Percentiles rank a stretch among this genome's conserved stretches.
phyloP scores from a whole-genome alignment of 2,329 filamentous ascomycete species.

The Calonectria crousiana region DNA sequence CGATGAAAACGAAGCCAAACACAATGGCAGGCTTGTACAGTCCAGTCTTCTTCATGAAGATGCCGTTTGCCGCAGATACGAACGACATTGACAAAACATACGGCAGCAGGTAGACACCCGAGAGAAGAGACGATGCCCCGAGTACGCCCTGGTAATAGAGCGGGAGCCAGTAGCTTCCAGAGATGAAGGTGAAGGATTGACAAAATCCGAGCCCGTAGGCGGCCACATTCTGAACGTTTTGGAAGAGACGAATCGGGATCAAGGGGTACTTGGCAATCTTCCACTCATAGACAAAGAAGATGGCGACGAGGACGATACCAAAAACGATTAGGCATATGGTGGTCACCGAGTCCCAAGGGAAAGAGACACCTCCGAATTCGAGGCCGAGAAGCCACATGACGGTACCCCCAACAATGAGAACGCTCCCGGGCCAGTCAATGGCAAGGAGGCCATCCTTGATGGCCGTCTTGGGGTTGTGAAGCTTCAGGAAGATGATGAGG shows the following conservation, averaged over 20 bases:
- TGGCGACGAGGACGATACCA: constrained; percentile 69
- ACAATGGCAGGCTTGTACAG: constrained; percentile 73
- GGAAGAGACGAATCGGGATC: constrained; percentile 81
- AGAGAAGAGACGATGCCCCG: constrained; percentile 75
- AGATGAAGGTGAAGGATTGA: constrained; percentile 84
- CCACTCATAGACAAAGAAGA: constrained; percentile 82
- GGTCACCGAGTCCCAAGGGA: constrained; percentile 80
- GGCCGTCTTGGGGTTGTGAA: constrained; percentile 76
- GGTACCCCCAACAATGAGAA: constrained; percentile 78
- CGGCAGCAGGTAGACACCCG: constrained; percentile 81
- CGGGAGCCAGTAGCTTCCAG: constrained; percentile 82
- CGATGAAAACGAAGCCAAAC: constrained; percentile 68
- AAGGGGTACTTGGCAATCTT: constrained; percentile 81
- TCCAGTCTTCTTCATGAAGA: constrained; percentile 73
- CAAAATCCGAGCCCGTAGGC: constrained; percentile 75
- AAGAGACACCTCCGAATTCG: constrained; percentile 82
- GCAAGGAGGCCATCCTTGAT: constrained; percentile 72
- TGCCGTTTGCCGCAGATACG: constrained; percentile 67
- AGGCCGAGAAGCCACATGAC: constrained; percentile 90
- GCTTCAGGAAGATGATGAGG: constrained; percentile 72
- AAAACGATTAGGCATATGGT: constrained; percentile 85
- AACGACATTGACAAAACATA: constrained; percentile 76
- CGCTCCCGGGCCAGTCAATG: constrained; percentile 68
- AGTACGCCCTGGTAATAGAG: constrained; percentile 87
- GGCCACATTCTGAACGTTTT: constrained; percentile 73